Evolutionary conservation across 2,329 filamentous ascomycete species (phyloP).

Genomic region (Alternaria sp.): DNA sequence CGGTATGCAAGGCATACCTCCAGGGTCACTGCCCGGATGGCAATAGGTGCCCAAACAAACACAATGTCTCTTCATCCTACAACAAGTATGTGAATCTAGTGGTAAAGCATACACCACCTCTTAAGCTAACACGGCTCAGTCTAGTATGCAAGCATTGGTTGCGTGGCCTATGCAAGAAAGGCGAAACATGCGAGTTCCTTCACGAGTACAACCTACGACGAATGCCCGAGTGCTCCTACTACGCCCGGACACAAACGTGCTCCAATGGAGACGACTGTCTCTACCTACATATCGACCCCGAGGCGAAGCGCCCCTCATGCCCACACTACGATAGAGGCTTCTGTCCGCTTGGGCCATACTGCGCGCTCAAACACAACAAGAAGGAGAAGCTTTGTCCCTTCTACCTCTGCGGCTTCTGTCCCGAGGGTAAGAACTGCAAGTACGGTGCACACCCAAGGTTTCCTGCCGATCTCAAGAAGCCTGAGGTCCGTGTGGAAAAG

Average conservation of each 20-base stretch:
- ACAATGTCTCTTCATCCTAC: constrained; percentile 69
- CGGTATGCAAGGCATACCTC: constrained; percentile 85
- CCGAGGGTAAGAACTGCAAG: constrained; percentile 79
- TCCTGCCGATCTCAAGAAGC: constrained; percentile 72
- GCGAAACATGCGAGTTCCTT: constrained; percentile 94
- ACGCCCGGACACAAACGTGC: constrained; percentile 91
- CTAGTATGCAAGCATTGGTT: constrained; percentile 99
- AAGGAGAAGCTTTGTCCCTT: constrained; percentile 77
- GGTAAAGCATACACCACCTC: background rate
- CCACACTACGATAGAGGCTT: constrained; percentile 95
- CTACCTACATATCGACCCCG: constrained; percentile 88
- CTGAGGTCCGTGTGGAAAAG: constrained; percentile 71
- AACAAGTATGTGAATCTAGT: constrained; percentile 62
- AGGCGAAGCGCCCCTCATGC: constrained; percentile 69
- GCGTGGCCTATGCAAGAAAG: constrained; percentile 96
- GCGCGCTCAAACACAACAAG: constrained; percentile 88
- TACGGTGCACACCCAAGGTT: constrained; percentile 85
- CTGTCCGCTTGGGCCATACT: constrained; percentile 87
- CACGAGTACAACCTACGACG: constrained; percentile 98
- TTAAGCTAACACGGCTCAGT: constrained; percentile 43
- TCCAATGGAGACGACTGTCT: constrained; percentile 96
- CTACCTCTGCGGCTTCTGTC: constrained; percentile 95
- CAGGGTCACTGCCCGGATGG: constrained; percentile 89
- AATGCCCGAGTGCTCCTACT: constrained; percentile 99
- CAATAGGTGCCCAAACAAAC: constrained; percentile 84